Evolutionary conservation across 345 rosid genomes (phyloP).

Genomic region (Brassica incana): DNA sequence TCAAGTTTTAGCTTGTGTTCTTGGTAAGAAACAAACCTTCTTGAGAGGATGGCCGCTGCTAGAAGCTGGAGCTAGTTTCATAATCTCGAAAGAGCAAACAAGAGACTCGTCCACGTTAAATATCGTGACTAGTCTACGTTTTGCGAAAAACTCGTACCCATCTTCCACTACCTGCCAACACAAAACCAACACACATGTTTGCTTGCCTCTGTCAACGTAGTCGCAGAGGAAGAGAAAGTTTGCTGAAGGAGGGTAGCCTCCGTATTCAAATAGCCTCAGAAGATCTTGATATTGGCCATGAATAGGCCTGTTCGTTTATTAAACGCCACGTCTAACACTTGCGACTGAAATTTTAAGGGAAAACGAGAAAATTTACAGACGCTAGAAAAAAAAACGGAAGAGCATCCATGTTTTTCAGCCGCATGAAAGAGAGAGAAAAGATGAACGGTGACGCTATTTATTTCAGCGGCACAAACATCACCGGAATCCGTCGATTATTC

Average conservation of each 20-base stretch:
- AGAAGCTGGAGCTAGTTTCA: conserved; percentile 63
- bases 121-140: conserved; percentile 75
- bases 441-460: too few relatives aligned
- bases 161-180: conserved; percentile 86
- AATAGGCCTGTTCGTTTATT: too few relatives aligned
- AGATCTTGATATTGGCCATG: too few relatives aligned
- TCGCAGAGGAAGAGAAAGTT: conserved; percentile 92
- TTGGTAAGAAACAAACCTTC: conserved; percentile 51
- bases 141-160: conserved; percentile 89
- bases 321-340: too few relatives aligned
- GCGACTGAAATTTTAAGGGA: not conserved
- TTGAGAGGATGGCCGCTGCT: conserved; percentile 48
- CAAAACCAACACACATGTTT: conserved; percentile 24
- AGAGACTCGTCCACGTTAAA: conserved; percentile 77
- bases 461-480: too few relatives aligned
- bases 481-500: too few relatives aligned
- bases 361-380: too few relatives aligned
- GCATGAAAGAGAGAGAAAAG: too few relatives aligned
- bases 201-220: conserved; percentile 94
- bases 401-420: conserved; percentile 33
- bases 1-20: not conserved
- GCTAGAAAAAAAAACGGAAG: too few relatives aligned
- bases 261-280: conserved; percentile 47
- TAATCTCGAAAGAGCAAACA: conserved; percentile 86
- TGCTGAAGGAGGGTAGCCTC: conserved; percentile 85